phyloP scores from a whole-genome alignment of 495 filamentous ascomycete genomes.

The Aspergillus nanangensis region DNA sequence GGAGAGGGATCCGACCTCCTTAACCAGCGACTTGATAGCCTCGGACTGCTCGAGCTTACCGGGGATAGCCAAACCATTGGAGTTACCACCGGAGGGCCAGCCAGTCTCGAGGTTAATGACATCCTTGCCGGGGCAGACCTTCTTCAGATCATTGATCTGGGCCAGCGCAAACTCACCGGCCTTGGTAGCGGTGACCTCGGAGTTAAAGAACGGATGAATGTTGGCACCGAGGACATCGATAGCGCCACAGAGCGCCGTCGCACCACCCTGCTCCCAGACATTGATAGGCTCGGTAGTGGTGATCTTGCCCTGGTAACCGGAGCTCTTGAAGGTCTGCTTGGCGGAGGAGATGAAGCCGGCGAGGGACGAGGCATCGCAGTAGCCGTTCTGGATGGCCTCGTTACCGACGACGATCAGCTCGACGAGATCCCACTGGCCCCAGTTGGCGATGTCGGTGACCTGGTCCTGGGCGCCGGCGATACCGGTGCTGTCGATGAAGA shows the following conservation, averaged over 20 bases:
- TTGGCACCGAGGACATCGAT: constrained; percentile 80
- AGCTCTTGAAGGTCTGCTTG: constrained; percentile 41
- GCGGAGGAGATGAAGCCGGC: constrained; percentile 59
- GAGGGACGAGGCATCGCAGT: constrained; percentile 56
- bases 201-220: constrained; percentile 93
- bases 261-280: constrained; percentile 56
- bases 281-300: constrained; percentile 86
- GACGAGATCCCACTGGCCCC: constrained; percentile 72
- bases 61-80: constrained; percentile 69
- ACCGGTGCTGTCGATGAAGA: constrained; percentile 70
- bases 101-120: constrained; percentile 84
- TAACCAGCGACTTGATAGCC: constrained; percentile 65
- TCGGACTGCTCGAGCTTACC: constrained; percentile 59
- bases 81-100: constrained; percentile 69
- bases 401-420: constrained; percentile 83
- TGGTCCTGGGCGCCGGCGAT: constrained; percentile 59
- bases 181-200: constrained; percentile 47
- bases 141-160: constrained; percentile 63
- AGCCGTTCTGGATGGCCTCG: constrained; percentile 75
- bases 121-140: constrained; percentile 58
- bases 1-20: constrained; percentile 50
- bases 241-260: constrained; percentile 60
- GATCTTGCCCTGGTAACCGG: constrained; percentile 69
- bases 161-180: constrained; percentile 70
- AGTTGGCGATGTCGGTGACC: constrained; percentile 63